A percentile compares a stretch with the other conserved stretches of the same genome.
Conservation (phyloP, 345 rosid genomes). For the Alliaria petiolata region DNA sequence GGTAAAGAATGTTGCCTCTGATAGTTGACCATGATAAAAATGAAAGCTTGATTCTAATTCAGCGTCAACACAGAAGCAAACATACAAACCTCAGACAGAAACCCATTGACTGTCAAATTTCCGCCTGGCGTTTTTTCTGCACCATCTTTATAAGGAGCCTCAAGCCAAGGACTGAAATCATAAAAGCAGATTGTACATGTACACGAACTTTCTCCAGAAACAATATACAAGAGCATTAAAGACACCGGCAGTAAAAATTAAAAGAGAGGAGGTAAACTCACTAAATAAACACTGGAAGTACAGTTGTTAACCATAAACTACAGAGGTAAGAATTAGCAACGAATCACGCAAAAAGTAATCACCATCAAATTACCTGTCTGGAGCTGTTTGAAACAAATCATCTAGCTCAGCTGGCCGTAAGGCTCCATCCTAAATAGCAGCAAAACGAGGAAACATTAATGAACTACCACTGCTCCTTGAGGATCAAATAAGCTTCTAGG, state of each 20-base stretch:
- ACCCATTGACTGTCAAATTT: conserved; percentile 59
- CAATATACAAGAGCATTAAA: neutral
- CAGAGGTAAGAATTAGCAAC: conserved; percentile 1
- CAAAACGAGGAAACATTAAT: conserved; percentile 25
- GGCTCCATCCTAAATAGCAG: conserved; percentile 61
- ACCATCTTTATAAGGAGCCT: conserved; percentile 59
- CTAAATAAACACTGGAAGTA: conserved; percentile 16
- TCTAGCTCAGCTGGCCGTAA: conserved; percentile 57
- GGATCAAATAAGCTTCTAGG: neutral
- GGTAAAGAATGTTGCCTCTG: conserved; percentile 10
- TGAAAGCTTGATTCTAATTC: conserved; percentile 8
- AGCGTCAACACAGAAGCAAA: conserved; percentile 1
- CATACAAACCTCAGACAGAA: conserved; percentile 61
- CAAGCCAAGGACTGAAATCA: conserved; percentile 68
- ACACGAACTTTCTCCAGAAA: conserved; percentile 6
- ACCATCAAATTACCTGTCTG: conserved; percentile 50
- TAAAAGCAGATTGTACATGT: conserved; percentile 16
- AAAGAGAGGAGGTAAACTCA: neutral
- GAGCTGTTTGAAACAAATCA: conserved; percentile 73
- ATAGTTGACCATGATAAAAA: conserved; percentile 9
- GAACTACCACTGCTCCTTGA: conserved; percentile 10
- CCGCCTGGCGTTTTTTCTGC: conserved; percentile 64
- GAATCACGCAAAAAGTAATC: neutral
- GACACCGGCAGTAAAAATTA: neutral
- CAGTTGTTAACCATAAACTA: neutral